These are phyloP conservation scores for Paramecium sonneborni DNA, from an alignment of 73 alveolate species.

Conservation along the genomic window DNA sequence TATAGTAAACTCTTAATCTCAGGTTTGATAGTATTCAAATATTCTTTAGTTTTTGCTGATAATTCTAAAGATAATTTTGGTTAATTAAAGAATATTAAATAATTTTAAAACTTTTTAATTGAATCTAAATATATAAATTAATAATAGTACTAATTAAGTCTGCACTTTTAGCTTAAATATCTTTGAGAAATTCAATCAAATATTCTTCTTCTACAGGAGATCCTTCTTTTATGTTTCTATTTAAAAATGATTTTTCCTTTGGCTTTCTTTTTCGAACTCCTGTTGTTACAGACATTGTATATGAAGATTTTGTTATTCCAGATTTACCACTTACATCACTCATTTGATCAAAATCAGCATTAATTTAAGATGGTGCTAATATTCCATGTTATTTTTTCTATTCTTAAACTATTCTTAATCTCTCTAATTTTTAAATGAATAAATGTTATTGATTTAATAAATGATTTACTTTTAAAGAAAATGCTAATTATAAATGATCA, in stretches of 20 bases:
- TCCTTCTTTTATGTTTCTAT: slow-evolving; percentile 59
- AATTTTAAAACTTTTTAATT: slow-evolving; percentile 44
- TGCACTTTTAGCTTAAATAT: slow-evolving; percentile 32
- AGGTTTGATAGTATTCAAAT: slow-evolving; percentile 10
- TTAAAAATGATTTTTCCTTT: slow-evolving; percentile 56
- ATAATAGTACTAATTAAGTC: neutral
- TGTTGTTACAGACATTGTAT: slow-evolving; percentile 60
- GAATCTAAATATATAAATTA: neutral
- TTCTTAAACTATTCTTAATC: neutral
- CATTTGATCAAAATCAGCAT: slow-evolving; percentile 32
- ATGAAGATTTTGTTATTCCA: slow-evolving; percentile 28
- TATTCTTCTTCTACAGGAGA: slow-evolving; percentile 67
- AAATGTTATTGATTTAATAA: neutral
- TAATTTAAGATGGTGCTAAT: neutral
- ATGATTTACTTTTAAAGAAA: neutral
- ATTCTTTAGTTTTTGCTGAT: slow-evolving; percentile 27
- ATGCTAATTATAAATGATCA: slow-evolving; percentile 10
- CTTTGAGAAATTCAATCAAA: slow-evolving; percentile 48
- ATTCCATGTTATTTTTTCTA: slow-evolving; percentile 7
- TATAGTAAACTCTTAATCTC: neutral
- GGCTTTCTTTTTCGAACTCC: slow-evolving; percentile 60
- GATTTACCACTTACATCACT: slow-evolving; percentile 52
- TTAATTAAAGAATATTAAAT: slow-evolving; percentile 53
- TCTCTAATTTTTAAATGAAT: slow-evolving; percentile 6
- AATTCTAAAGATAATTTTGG: slow-evolving; percentile 33